A percentile compares a stretch with the other conserved stretches of the same genome.
phyloP scores from a whole-genome alignment of 257 asterid genomes.

The Solanum clarkiae region DNA sequence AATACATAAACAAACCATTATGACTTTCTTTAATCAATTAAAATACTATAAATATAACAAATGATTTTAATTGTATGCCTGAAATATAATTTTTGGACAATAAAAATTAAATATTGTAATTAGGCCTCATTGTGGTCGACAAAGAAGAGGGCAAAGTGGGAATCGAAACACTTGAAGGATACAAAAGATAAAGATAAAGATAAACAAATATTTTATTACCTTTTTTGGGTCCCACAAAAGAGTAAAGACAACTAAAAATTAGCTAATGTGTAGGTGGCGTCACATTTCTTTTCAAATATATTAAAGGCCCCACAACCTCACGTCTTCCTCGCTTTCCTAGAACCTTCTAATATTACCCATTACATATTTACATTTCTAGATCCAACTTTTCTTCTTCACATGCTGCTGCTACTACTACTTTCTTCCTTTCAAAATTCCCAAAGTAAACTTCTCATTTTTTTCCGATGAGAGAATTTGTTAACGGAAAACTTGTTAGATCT shows the following conservation, averaged over 20 bases:
- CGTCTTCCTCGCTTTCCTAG: background rate
- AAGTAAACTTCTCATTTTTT: background rate
- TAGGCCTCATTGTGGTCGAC: no score
- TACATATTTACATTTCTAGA: background rate
- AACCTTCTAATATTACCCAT: background rate
- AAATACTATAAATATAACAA: no score
- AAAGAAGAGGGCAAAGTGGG: background rate
- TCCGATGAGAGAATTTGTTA: background rate
- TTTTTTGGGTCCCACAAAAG: background rate
- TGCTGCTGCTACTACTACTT: background rate
- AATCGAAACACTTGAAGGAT: background rate
- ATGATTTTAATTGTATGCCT: no score
- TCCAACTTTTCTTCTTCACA: background rate
- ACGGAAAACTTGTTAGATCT: background rate
- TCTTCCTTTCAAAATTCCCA: background rate
- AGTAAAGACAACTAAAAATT: constrained; percentile 3
- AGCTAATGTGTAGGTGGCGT: constrained; percentile 3
- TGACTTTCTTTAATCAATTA: no score
- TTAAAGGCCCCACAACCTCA: background rate
- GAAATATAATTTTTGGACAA: no score
- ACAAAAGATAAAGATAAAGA: background rate
- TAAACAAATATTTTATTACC: background rate
- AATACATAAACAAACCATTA: no score
- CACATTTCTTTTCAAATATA: background rate
- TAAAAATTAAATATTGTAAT: no score